Evolutionary conservation across 1,139 yeast species (phyloP).

Genomic region (Geotrichum histeridarum): DNA sequence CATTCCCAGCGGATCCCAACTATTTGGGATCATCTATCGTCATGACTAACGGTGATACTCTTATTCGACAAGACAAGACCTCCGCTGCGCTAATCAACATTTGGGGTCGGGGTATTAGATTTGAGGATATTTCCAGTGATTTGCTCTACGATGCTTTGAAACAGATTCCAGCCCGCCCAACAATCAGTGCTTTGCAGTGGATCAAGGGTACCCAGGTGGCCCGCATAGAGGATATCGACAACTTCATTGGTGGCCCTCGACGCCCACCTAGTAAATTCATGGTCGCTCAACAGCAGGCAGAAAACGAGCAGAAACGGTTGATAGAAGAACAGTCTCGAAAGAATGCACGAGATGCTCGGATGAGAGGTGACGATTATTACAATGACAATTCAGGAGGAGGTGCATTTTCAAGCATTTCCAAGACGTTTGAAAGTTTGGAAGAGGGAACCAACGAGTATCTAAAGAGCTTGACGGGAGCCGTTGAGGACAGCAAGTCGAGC

Average conservation of each 20-base stretch:
- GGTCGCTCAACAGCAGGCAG: slow-evolving; percentile 29
- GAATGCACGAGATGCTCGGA: slow-evolving; percentile 3
- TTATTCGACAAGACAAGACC: slow-evolving; percentile 53
- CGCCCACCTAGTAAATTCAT: slow-evolving; percentile 37
- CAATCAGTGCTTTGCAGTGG: slow-evolving; percentile 78
- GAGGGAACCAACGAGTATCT: slow-evolving; percentile 34
- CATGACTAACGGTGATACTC: slow-evolving; percentile 67
- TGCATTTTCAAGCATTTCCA: slow-evolving; percentile 30
- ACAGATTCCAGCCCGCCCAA: slow-evolving; percentile 70
- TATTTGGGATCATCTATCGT: slow-evolving; percentile 44
- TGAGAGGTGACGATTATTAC: slow-evolving; percentile 19
- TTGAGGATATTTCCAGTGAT: slow-evolving; percentile 32
- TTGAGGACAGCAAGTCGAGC: slow-evolving; percentile 29
- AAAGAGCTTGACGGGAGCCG: slow-evolving; percentile 30
- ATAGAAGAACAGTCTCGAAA: slow-evolving; percentile 14
- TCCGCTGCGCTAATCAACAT: slow-evolving; percentile 53
- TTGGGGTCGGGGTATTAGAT: slow-evolving; percentile 38
- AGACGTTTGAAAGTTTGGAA: slow-evolving; percentile 33
- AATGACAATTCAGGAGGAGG: slow-evolving; percentile 24
- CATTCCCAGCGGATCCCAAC: slow-evolving; percentile 41
- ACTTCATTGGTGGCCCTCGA: slow-evolving; percentile 39
- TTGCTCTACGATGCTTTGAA: slow-evolving; percentile 44
- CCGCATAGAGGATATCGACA: slow-evolving; percentile 50
- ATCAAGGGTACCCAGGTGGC: slow-evolving; percentile 69
- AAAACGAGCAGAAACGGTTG: slow-evolving; percentile 26